Conservation (phyloP, 1,284 basidiomycete genomes). For the Cutaneotrichosporon sp. region DNA sequence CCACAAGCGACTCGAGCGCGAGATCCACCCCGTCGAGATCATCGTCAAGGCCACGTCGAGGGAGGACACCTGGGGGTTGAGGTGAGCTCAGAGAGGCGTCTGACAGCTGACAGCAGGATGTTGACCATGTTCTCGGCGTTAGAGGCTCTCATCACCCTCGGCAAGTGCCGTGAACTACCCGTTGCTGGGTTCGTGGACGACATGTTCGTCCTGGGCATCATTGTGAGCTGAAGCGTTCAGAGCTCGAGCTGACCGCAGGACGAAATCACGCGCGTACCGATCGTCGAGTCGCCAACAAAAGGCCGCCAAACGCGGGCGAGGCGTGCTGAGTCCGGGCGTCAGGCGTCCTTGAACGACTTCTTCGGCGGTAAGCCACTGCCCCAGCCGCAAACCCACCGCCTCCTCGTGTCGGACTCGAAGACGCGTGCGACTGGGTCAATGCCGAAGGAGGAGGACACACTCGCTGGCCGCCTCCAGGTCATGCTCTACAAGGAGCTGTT, state of each 20-base stretch:
- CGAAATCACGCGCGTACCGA: conserved; percentile 56
- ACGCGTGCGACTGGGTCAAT: conserved; percentile 63
- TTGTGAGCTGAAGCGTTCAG: conserved; percentile 58
- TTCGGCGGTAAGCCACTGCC: conserved; percentile 32
- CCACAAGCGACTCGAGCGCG: conserved; percentile 75
- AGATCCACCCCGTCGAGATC: conserved; percentile 66
- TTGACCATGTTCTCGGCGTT: conserved; percentile 66
- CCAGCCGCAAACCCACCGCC: conserved; percentile 34
- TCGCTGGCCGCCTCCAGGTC: conserved; percentile 71
- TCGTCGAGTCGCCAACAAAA: conserved; percentile 16
- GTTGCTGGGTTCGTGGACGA: conserved; percentile 67
- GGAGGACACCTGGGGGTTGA: conserved; percentile 73
- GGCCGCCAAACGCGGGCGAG: conserved; percentile 4
- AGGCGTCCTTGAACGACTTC: conserved; percentile 23
- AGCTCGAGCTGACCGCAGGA: conserved; percentile 56
- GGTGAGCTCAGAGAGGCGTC: conserved; percentile 55
- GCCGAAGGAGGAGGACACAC: conserved; percentile 65
- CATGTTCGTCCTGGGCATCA: conserved; percentile 64
- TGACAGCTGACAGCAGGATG: conserved; percentile 55
- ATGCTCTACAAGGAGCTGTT: conserved; percentile 81
- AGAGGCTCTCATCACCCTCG: conserved; percentile 57
- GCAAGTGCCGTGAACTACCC: conserved; percentile 67
- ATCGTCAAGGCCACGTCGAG: conserved; percentile 57
- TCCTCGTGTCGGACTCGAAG: conserved; percentile 74
- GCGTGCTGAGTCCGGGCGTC: conserved; percentile 7